Conservation (phyloP, 148 eudicot genomes). For the Persicaria tinctoria region DNA sequence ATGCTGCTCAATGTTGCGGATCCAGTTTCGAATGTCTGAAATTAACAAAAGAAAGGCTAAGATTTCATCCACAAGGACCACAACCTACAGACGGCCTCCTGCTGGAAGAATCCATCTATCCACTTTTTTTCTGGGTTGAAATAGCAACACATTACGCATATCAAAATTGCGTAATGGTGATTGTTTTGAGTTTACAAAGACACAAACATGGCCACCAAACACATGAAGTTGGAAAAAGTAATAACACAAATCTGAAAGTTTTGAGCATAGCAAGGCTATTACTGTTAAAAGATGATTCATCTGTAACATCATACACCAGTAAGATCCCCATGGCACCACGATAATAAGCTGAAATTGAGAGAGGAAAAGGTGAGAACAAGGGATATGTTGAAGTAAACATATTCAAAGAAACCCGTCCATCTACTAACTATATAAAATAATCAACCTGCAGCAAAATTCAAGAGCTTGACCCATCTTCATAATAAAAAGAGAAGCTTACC, state of each 20-base stretch:
- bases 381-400: not conserved
- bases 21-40: conserved; percentile 27
- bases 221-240: not conserved
- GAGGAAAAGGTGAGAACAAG: not conserved
- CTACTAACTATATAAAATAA: not conserved
- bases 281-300: not conserved
- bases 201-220: too few relatives aligned
- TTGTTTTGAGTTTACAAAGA: not conserved
- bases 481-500: conserved; percentile 27
- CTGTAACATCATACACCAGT: not conserved
- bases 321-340: conserved; percentile 6
- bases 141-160: too few relatives aligned
- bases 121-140: too few relatives aligned
- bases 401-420: not conserved
- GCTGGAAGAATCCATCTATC: too few relatives aligned
- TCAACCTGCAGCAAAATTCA: too few relatives aligned
- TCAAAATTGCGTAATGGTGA: not conserved
- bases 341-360: not conserved
- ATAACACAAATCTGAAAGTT: not conserved
- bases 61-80: too few relatives aligned
- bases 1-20: conserved; percentile 29
- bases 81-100: too few relatives aligned
- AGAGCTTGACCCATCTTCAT: not conserved
- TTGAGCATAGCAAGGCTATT: not conserved
- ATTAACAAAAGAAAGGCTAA: too few relatives aligned